phyloP scores from a whole-genome alignment of 257 asterid genomes.

The Thymus quinquecostatus region DNA sequence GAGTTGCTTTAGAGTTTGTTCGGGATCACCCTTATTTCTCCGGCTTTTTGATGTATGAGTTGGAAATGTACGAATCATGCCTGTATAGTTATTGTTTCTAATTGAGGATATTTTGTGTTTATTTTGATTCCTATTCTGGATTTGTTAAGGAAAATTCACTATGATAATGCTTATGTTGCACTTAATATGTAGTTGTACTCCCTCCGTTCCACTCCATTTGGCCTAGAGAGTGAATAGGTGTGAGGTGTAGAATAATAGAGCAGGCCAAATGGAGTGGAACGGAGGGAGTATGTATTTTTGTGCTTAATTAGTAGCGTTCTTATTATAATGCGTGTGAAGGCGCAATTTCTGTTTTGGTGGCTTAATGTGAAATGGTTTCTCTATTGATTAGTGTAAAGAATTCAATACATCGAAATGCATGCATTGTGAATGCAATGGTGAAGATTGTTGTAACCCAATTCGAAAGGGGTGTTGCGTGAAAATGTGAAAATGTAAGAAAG shows the following conservation, averaged over 20 bases:
- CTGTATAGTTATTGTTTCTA: neutral
- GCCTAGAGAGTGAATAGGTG: too few species aligned
- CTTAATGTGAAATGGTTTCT: slow-evolving; percentile 10
- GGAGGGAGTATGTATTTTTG: neutral
- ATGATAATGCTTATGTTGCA: neutral
- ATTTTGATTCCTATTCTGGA: neutral
- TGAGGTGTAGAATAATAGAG: too few species aligned
- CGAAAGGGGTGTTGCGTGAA: slow-evolving; percentile 29
- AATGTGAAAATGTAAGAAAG: slow-evolving; percentile 19
- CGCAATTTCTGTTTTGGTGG: slow-evolving; percentile 10
- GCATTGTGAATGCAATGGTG: slow-evolving; percentile 30
- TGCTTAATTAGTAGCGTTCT: slow-evolving; percentile 4
- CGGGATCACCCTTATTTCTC: neutral
- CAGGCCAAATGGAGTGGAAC: too few species aligned
- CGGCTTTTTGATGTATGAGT: neutral
- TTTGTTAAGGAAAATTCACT: neutral
- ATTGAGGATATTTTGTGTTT: slow-evolving; percentile 8
- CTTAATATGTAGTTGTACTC: too few species aligned
- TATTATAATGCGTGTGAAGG: slow-evolving; percentile 7
- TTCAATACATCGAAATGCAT: slow-evolving; percentile 2
- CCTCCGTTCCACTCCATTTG: too few species aligned
- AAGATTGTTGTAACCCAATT: slow-evolving; percentile 31
- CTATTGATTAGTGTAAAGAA: slow-evolving; percentile 11
- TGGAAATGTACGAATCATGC: slow-evolving; percentile 10
- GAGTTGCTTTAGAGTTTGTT: neutral